Evolutionary conservation across 164 flowering plant species (phyloP).

Genomic region (Stephania cephalantha): DNA sequence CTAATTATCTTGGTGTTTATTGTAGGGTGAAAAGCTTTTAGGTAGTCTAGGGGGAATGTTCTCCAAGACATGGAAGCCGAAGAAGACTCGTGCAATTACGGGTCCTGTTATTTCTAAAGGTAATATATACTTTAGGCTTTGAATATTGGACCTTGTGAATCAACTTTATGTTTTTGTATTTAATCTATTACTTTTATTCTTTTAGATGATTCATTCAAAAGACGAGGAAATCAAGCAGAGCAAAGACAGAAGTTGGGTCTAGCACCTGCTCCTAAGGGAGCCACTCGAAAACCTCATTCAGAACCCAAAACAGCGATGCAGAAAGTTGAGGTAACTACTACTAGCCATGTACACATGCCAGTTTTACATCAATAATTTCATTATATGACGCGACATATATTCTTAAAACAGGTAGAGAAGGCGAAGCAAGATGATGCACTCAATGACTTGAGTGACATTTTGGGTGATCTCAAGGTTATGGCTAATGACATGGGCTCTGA

Average conservation of each 20-base stretch:
- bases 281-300: conserved; percentile 35
- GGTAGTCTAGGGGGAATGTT: conserved; percentile 92
- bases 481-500: conserved; percentile 85
- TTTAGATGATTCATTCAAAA: conserved; percentile 51
- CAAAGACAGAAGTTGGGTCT: conserved; percentile 73
- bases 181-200: conserved; percentile 10
- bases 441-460: conserved; percentile 57
- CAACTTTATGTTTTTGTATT: background rate
- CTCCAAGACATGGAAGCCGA: conserved; percentile 91
- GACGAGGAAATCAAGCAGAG: conserved; percentile 32
- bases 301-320: conserved; percentile 57
- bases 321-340: conserved; percentile 69
- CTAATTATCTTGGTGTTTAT: conserved; percentile 5
- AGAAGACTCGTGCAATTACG: conserved; percentile 52
- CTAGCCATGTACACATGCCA: background rate
- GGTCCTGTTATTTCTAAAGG: conserved; percentile 68
- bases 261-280: conserved; percentile 33
- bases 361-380: background rate
- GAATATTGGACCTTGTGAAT: background rate
- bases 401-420: conserved; percentile 52
- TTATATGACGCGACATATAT: background rate
- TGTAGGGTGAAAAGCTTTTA: conserved; percentile 42
- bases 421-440: conserved; percentile 75
- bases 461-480: conserved; percentile 79
- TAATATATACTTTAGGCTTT: conserved; percentile 9